These are phyloP conservation scores for Debaryomyces fabryi DNA, from an alignment of 1,139 yeast species.

Conservation along the genomic window DNA sequence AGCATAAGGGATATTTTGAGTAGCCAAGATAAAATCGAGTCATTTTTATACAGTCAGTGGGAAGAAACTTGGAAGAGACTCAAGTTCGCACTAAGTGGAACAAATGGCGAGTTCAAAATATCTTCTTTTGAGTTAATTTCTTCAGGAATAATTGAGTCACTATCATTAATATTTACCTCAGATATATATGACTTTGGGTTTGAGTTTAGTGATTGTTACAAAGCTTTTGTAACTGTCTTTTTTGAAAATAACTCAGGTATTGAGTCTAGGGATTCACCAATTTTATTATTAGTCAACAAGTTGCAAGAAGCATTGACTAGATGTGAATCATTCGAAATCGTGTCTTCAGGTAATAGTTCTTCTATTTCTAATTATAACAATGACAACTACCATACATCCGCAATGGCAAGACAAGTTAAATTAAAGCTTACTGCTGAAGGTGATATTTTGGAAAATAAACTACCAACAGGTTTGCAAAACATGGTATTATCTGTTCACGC, in stretches of 20 bases:
- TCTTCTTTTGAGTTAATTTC: conserved; percentile 79
- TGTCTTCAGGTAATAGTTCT: conserved; percentile 52
- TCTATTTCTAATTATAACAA: conserved; percentile 14
- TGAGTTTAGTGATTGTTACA: conserved; percentile 33
- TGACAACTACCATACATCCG: conserved; percentile 46
- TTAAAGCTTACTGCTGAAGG: conserved; percentile 49
- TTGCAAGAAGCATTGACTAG: conserved; percentile 78
- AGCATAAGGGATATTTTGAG: conserved; percentile 20
- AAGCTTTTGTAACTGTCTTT: conserved; percentile 54
- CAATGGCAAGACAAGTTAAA: conserved; percentile 74
- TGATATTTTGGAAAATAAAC: conserved; percentile 21
- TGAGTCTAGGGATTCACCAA: conserved; percentile 24
- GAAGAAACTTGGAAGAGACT: conserved; percentile 48
- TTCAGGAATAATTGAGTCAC: conserved; percentile 61
- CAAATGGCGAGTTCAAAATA: conserved; percentile 26
- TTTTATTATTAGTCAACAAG: conserved; percentile 51
- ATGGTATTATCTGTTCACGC: conserved; percentile 80
- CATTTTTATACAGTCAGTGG: conserved; percentile 44
- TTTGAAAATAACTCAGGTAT: conserved; percentile 29
- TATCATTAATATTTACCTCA: conserved; percentile 45
- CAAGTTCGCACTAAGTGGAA: conserved; percentile 27
- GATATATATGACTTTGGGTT: conserved; percentile 26
- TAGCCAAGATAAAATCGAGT: conserved; percentile 12
- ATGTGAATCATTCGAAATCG: conserved; percentile 73
- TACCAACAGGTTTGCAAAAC: conserved; percentile 37